phyloP scores from a whole-genome alignment of 2,329 filamentous ascomycete species.

The Aspergillus fumigatiaffinis region DNA sequence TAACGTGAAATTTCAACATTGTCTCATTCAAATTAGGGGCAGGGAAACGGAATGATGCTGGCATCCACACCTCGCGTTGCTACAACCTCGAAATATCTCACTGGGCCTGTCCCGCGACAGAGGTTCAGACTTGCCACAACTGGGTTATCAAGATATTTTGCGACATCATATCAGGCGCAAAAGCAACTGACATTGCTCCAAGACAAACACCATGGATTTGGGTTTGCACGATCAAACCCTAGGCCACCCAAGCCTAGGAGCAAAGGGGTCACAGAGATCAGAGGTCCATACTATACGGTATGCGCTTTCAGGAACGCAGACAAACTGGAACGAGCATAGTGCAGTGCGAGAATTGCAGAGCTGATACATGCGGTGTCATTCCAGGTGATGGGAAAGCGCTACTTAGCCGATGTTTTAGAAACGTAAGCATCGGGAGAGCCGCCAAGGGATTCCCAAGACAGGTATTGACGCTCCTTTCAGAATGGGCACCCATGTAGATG shows the following conservation, averaged over 20 bases:
- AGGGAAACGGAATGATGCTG: slow-evolving; percentile 7
- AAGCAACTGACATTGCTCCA: slow-evolving; percentile 40
- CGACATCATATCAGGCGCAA: slow-evolving; percentile 13
- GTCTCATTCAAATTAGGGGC: neutral
- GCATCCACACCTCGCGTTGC: neutral
- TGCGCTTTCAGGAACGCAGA: neutral
- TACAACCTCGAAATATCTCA: slow-evolving; percentile 5
- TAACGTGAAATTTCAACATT: neutral
- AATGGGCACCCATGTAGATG: slow-evolving; percentile 53
- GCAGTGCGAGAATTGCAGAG: neutral
- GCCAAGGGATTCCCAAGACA: neutral
- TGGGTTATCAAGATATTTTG: slow-evolving; percentile 13
- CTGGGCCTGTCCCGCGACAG: slow-evolving; percentile 4
- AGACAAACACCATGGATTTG: slow-evolving; percentile 48
- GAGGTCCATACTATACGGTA: slow-evolving; percentile 54
- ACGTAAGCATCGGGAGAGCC: slow-evolving; percentile 36
- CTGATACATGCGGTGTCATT: slow-evolving; percentile 1
- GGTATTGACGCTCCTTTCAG: slow-evolving; percentile 22
- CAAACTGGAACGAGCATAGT: neutral
- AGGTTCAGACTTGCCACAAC: slow-evolving; percentile 6
- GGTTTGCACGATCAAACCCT: slow-evolving; percentile 50
- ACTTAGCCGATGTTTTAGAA: slow-evolving; percentile 51
- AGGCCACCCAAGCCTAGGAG: slow-evolving; percentile 47
- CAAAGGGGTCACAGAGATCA: slow-evolving; percentile 52
- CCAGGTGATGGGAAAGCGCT: slow-evolving; percentile 50